phyloP scores from a whole-genome alignment of 441 rosid genomes.

The Monsonia emarginata region DNA sequence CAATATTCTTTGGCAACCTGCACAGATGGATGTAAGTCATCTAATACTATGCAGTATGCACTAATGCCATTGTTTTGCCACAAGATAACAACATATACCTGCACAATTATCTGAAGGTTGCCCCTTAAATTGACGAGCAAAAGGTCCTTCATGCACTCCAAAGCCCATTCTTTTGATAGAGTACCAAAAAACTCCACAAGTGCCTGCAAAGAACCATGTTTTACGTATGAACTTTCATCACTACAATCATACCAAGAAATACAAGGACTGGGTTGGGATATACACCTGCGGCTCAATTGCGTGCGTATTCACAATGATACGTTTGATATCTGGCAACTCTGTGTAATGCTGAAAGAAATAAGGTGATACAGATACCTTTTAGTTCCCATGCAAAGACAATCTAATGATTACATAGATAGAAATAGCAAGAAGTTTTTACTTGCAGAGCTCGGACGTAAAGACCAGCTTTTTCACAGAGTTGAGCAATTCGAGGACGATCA shows the following conservation, averaged over 20 bases:
- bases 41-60: no score
- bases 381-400: no score
- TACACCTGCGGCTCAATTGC: conserved; percentile 25
- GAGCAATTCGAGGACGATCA: conserved; percentile 23
- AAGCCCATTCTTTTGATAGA: conserved; percentile 22
- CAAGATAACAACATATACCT: no score
- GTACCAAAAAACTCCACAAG: conserved; percentile 25
- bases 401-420: no score
- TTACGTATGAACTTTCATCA: no score
- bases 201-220: conserved; percentile 18
- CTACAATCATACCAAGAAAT: no score
- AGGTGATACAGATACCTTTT: no score
- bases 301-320: conserved; percentile 23
- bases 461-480: conserved; percentile 27
- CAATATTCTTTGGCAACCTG: conserved; percentile 50
- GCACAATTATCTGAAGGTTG: conserved; percentile 28
- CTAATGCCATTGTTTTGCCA: no score
- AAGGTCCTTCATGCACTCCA: conserved; percentile 25
- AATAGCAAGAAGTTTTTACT: no score
- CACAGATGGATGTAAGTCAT: conserved; percentile 19
- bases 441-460: conserved; percentile 23
- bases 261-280: no score
- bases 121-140: conserved; percentile 17
- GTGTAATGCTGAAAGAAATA: conserved; percentile 21
- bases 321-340: conserved; percentile 25